Base-by-base conservation (phyloP, 1,139 yeast genomes). In the Meyerozyma guilliermondii region DNA sequence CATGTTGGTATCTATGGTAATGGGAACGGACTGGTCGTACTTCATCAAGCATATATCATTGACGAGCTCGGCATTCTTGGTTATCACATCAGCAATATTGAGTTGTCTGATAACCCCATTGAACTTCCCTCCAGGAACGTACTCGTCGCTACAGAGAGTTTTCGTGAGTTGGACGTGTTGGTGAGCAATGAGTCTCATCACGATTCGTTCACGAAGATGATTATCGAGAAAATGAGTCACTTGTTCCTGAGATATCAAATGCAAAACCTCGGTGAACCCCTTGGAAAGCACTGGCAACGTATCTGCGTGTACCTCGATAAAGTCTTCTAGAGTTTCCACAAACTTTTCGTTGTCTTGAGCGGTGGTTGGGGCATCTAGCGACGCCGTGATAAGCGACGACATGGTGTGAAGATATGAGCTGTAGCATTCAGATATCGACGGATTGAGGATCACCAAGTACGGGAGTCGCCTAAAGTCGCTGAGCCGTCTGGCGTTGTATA, bases 361-460 rank as follows among this genome's bases (percentile, higher is more conserved):
- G 1, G 81, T 74, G 7, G 68, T 64, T 10, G 76, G 70, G 10
- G 62, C 64, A 41, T 59, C 61, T 35, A 61, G 51, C 16, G 65
- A 65, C 2, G 70, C 71, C 13, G 76, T 68, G 40, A 83, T 62
- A 49, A 88, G 63, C 4, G 81, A 72, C 35, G 83, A 74, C 68
- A 89, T 76, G 5, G 95, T 83, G 46, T 78, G 72, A 50, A 87
- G 66, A 62, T 91, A 91, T 39, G 83, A 65, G 52, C 80, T 74
- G 66, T 88, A 87, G 17, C 87, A 83, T 52, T 80, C 81, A n/a
- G 94, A 84, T 42, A 91, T 83, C 53, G 87, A 79, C n/a, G 97
- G 96, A 57, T 91, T 91, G 47, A 91, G 65, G 39, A 88, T 85
- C 40, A 84, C 89, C 51, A 91, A 74, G 58, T 88, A 91, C 0